These are phyloP conservation scores for Capronia americana DNA, from an alignment of 2,329 filamentous ascomycete genomes.

Conservation along the genomic window DNA sequence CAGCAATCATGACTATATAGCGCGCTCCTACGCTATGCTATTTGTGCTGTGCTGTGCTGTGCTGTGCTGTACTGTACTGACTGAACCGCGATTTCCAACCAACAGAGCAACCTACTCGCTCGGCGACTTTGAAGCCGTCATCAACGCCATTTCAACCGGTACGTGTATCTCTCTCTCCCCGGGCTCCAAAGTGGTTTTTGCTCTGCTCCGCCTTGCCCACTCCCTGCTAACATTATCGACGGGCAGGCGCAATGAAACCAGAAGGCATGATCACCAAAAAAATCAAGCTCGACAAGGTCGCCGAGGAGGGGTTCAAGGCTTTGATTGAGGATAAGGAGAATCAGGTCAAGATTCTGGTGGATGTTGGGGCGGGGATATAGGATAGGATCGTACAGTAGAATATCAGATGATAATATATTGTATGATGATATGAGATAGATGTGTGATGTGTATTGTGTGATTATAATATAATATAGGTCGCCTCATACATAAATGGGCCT, in stretches of 20 bases:
- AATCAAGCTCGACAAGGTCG: slow-evolving; percentile 42
- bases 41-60: background rate
- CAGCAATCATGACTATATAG: no score
- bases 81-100: background rate
- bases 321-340: slow-evolving; percentile 46
- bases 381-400: no score
- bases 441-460: no score
- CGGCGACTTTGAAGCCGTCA: slow-evolving; percentile 58
- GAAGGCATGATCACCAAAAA: slow-evolving; percentile 43
- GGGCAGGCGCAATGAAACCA: slow-evolving; percentile 39
- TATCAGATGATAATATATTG: no score
- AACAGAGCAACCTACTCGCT: slow-evolving; percentile 55
- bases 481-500: no score
- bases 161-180: slow-evolving; percentile 11
- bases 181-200: no score
- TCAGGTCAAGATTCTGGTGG: slow-evolving; percentile 48
- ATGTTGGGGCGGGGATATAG: slow-evolving; percentile 33
- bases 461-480: no score
- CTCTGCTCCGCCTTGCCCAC: no score
- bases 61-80: background rate
- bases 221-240: no score
- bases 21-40: no score
- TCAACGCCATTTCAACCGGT: slow-evolving; percentile 51
- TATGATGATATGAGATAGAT: no score
- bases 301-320: slow-evolving; percentile 44